Evolutionary conservation across 257 asterid genomes (phyloP), one percentile per base, ranked within the genome.

Genomic region (Coffea eugenioides): DNA sequence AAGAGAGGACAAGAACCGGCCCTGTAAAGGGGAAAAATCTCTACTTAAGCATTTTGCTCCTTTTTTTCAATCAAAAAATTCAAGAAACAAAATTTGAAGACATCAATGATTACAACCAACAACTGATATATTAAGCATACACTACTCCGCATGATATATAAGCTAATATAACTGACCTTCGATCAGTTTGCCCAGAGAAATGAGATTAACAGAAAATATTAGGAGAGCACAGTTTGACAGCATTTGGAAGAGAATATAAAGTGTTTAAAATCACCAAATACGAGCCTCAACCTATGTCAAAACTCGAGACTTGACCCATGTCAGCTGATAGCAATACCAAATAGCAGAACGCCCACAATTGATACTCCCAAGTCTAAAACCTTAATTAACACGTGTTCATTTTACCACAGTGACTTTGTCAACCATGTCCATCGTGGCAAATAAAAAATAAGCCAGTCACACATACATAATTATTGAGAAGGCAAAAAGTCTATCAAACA

Each of bases 1-100:
- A n/a, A 95, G 88, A 41, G 99, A 85, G 84, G 97, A 87, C 48
- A 95, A 86, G 82, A 95, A 95, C 78, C 97, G 93, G 4, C 99
- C 99, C 99, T 93, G 93, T 48, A 77, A 79, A 79, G 62, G 52
- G 5, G 82, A 43, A 62, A 82, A 41, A 66, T 80, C 73, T 31
- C 54, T 76, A 27, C 15, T 57, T 45, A 71, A 68, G 59, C 20
- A 5, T 31, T 21, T 27, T 41, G 25, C 3, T 39, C 51, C 73
- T 67, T 31, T 13, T 8, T 8, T 8, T 73, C 2, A 6, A 25
- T 23, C 23, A 11, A 49, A 14, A 4, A 72, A n/a, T 20, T 57
- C 45, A 57, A 74, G 39, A 56, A 12, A 36, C n/a, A 36, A 31
- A 18, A 48, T 13, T 71, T 71, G 62, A 51, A 41, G 45, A 43